These are phyloP conservation scores for Leptodermis oblonga DNA, from an alignment of 257 asterid species.

Conservation along the genomic window DNA sequence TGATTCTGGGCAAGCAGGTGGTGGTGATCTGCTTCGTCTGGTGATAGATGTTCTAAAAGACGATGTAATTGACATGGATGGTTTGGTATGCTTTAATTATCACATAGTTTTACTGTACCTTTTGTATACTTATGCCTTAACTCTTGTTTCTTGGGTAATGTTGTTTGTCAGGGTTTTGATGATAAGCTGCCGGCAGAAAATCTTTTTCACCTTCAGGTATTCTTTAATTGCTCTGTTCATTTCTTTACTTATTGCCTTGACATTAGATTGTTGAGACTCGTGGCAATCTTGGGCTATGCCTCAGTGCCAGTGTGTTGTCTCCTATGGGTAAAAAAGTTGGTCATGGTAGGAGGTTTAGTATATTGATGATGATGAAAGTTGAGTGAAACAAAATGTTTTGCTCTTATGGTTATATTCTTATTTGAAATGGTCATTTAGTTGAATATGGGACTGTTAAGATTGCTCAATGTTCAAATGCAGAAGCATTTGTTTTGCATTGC, in stretches of 20 bases:
- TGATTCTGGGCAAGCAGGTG: conserved; percentile 70
- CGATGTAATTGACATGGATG: conserved; percentile 82
- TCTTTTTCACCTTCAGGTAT: conserved; percentile 93
- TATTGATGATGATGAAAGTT: conserved; percentile 1
- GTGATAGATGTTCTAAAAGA: conserved; percentile 95
- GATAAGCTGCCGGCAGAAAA: conserved; percentile 87
- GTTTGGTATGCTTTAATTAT: conserved; percentile 48
- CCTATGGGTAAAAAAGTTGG: neutral
- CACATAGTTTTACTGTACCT: conserved; percentile 19
- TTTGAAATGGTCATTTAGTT: neutral
- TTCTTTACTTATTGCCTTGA: conserved; percentile 9
- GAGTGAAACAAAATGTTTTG: neutral
- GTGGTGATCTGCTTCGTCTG: conserved; percentile 77
- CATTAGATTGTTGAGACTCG: neutral
- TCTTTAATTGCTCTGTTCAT: conserved; percentile 7
- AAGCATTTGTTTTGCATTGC: neutral
- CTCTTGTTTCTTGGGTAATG: conserved; percentile 22
- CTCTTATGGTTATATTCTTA: neutral
- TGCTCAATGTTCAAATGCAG: neutral
- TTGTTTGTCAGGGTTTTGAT: conserved; percentile 68
- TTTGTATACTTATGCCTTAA: conserved; percentile 12
- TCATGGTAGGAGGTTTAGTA: conserved; percentile 3
- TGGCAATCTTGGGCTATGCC: too few species aligned
- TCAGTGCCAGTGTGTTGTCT: neutral
- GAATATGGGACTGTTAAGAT: too few species aligned